Base-by-base conservation (phyloP, 305 asterid species). In the Euphrasia arctica region DNA sequence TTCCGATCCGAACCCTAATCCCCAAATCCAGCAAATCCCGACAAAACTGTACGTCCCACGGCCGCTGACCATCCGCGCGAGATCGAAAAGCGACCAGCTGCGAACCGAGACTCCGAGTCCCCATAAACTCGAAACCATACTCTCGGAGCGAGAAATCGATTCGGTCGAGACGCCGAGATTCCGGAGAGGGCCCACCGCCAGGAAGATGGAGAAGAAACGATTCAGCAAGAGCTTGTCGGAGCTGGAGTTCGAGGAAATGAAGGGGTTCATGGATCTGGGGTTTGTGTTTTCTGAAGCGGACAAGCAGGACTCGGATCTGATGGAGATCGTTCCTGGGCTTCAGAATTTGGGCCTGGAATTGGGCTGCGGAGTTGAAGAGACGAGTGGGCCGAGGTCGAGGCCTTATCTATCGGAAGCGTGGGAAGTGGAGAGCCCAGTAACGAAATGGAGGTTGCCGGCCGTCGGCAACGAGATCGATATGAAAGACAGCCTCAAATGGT, bases 371-470 rank as follows among this genome's bases (percentile, higher is more conserved):
- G 55, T 3, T 5, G 22, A 57, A 12, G 22, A 31, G 9, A 0
- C 1, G 3, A 12, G 18, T 57, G 27, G 62, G 62, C 18, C 62
- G 62, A 57, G 63, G 63, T 62, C 60, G 31, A 83, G 95, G 90
- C 95, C 95, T 65, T 91, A 89, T 79, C 87, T 91, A 39, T 89
- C 96, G 4, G 95, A 91, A 82, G 87, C 94, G 5, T 91, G 96
- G 98, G 76, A 63, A 75, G 56, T 56, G 77, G 66, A 27, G 67
- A 43, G 25, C 32, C 67, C 74, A 69, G 45, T 72, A 13, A 57
- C 68, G 77, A 61, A 77, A 31, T 86, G 94, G 96, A 80, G 79
- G 61, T 43, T 81, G 56, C 82, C 85, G 18, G 34, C 57, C 4
- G 59, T 63, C 4, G 14, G 54, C 2, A 79, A 82, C 70, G 90